phyloP scores from a whole-genome alignment of 495 filamentous ascomycete species.

The Antarctomyces pellizariae region DNA sequence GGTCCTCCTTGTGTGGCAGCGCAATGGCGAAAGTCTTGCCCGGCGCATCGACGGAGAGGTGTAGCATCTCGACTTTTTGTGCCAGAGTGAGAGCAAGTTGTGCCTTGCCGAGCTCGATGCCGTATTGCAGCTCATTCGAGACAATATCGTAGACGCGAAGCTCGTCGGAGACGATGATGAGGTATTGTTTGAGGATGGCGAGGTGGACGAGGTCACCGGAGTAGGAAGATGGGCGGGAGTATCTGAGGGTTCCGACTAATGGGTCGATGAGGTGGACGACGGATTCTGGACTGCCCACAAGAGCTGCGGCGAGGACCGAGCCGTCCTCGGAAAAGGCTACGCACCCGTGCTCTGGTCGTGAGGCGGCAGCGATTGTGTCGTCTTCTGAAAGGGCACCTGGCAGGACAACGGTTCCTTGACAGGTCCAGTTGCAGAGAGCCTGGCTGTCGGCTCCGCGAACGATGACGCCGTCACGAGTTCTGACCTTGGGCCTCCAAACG shows the following conservation, averaged over 20 bases:
- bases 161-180: conserved; percentile 38
- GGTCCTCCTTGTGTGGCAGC: conserved; percentile 14
- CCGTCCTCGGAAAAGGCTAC: conserved; percentile 70
- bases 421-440: conserved; percentile 46
- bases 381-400: conserved; percentile 18
- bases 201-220: conserved; percentile 28
- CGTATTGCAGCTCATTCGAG: conserved; percentile 28
- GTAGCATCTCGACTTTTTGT: conserved; percentile 19
- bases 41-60: conserved; percentile 33
- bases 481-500: conserved; percentile 49
- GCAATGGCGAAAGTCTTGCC: conserved; percentile 34
- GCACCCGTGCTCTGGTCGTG: conserved; percentile 17
- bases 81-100: conserved; percentile 13
- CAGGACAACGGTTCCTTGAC: conserved; percentile 34
- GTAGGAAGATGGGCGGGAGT: conserved; percentile 30
- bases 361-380: conserved; percentile 10
- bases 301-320: conserved; percentile 48
- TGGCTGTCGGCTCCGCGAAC: conserved; percentile 27
- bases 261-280: conserved; percentile 37
- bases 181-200: conserved; percentile 30
- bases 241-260: conserved; percentile 26
- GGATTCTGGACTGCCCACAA: conserved; percentile 19
- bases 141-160: conserved; percentile 46
- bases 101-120: conserved; percentile 16
- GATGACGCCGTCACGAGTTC: conserved; percentile 35